Base-by-base conservation (phyloP, 306 rosid genomes). In the Cotoneaster glaucophyllus region DNA sequence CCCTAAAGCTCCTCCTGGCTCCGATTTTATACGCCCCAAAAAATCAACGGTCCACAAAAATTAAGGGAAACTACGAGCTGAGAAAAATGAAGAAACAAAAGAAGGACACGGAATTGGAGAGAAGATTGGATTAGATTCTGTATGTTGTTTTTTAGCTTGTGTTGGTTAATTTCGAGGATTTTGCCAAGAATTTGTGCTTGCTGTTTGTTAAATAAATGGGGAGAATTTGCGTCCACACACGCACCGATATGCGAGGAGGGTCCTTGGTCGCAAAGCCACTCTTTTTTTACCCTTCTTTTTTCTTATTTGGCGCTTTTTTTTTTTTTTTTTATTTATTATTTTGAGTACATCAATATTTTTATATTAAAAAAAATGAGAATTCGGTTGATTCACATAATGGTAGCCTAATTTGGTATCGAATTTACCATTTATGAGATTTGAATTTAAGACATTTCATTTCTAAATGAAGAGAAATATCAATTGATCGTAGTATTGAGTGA, bases 81-180 rank as follows among this genome's bases (percentile, higher is more conserved):
- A n/a, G 57, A 11, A n/a, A 5, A 11, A 24, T 34, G 31, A 11
- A 57, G 21, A 54, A 66, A 13, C 8, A 9, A 14, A 31, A 3
- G 29, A 50, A 19, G 8, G 12, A 12, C 8, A n/a, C 24, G 39
- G 5, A 31, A 32, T 5, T 18, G 56, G 56, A 41, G 18, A 39
- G 17, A 4, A 1, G 67, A 73, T 18, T 4, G 66, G 67, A 82
- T 37, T 50, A 32, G 82, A 67, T 59, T 82, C 76, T 57, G 80
- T 62, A 6, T 11, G 26, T 4, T 13, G 37, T 5, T 32, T 6
- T 26, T 15, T 7, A 17, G 8, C 3, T 64, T 4, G 2, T 31
- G 68, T 28, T 64, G 10, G 68, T 32, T 77, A 19, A 58, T 17
- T 59, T 39, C 44, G 44, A 25, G 69, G 69, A 2, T 13, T 17